Evolutionary conservation across 1,284 basidiomycete genomes (phyloP).

Genomic region (Naganishia albida): DNA sequence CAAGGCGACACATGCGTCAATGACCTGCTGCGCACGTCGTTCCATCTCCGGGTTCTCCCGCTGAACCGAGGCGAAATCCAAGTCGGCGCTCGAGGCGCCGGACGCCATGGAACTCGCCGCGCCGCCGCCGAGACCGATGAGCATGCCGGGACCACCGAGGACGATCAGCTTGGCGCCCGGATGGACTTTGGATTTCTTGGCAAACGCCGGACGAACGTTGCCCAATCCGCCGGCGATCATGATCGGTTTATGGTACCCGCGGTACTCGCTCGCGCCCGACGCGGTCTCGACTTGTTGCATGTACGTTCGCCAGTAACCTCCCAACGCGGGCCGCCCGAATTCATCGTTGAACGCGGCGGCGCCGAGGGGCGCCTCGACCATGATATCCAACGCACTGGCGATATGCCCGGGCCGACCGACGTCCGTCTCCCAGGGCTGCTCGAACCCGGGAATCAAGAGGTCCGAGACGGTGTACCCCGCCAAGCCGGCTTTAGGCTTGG

Average conservation of each 20-base stretch:
- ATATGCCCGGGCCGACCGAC: conserved; percentile 90
- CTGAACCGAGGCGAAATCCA: conserved; percentile 97
- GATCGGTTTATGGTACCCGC: conserved; percentile 99
- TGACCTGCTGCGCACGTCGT: conserved; percentile 93
- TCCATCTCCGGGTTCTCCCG: conserved; percentile 99
- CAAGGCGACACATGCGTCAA: conserved; percentile 79
- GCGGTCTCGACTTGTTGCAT: conserved; percentile 64
- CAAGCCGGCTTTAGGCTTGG: conserved; percentile 94
- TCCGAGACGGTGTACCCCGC: conserved; percentile 95
- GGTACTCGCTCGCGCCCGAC: conserved; percentile 62
- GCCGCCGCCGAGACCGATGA: conserved; percentile 95
- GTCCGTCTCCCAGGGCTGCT: conserved; percentile 85
- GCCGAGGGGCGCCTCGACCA: conserved; percentile 93
- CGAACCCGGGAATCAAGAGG: conserved; percentile 81
- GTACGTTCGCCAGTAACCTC: conserved; percentile 82
- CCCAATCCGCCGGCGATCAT: conserved; percentile 99
- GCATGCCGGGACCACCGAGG: conserved; percentile 93
- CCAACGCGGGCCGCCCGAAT: conserved; percentile 86
- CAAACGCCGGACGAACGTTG: conserved; percentile 80
- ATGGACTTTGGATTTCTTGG: conserved; percentile 72
- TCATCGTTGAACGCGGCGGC: conserved; percentile 98
- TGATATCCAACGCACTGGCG: conserved; percentile 91
- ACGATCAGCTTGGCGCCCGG: conserved; percentile 86
- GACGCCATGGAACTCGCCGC: conserved; percentile 92
- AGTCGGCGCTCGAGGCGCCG: conserved; percentile 80